Evolutionary conservation across 768 basidiomycete genomes (phyloP), one percentile per base, ranked within the genome.

Genomic region (Rhodosporidiobolus sp.): DNA sequence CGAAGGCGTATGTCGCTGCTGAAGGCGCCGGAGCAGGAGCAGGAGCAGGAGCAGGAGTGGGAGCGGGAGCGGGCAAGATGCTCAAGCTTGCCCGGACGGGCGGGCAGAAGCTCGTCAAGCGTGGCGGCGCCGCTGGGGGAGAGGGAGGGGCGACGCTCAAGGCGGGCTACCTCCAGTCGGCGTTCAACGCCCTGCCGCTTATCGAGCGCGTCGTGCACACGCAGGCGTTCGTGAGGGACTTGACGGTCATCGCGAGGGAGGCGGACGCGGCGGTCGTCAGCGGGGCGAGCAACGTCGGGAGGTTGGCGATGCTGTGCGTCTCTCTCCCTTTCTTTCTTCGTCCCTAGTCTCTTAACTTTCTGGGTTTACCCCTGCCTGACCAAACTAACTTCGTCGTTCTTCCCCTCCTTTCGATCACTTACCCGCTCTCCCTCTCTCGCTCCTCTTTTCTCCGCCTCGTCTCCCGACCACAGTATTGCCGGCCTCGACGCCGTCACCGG

Each of bases 231-330:
- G 71, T 72, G 20, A 19, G 71, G 14, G 71, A 72, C 12, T 16
- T 72, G 38, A 63, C 66, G 26, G 12, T 72, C 26, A 28, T 72
- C 2, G 67, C 71, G 17, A 34, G 49, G 38, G 57, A 64, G n/a
- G 66, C 43, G n/a, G 71, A 72, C 45, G 71, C 71, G n/a, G 53
- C 67, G 11, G 62, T 72, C 30, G 64, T 72, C 2, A 72, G 71
- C 34, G 71, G 62, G 20, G 38, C 66, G 65, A 72, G 71, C 34
- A 72, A 72, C n/a, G 52, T 72, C 22, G 71, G 71, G 20, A 11
- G 71, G n/a, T 32, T 72, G 45, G 71, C 71, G 10, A 72, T 72
- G 71, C 45, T 72, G 71, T 67, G 53, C 57, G 69, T 70, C 11
- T n/a, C 34, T 26, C 35, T 46, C 43, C 43, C 28, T 34, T 32